Evolutionary conservation across 441 rosid species (phyloP), one percentile per base, ranked within the genome.

Genomic region (Populus hybrid): DNA sequence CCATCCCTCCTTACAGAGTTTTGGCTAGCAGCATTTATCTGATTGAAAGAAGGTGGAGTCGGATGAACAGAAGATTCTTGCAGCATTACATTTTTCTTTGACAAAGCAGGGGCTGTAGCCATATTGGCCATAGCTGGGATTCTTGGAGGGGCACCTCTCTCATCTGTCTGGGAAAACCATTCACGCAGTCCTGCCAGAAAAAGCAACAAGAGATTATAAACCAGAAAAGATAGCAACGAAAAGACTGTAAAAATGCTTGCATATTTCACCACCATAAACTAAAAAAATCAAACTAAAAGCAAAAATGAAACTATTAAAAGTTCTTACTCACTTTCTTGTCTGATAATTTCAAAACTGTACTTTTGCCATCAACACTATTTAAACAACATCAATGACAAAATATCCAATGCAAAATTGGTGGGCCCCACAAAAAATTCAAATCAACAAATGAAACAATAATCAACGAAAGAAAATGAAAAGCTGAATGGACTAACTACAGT

Each of bases 41-140:
- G 97, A 82, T 95, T 94, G 76, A 86, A 83, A 74, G 32, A 30
- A 30, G 86, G 21, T 54, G 21, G 81, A 72, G 86, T 84, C 80
- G 89, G 79, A 75, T 86, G 87, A 78, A 78, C 82, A 73, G 82
- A 86, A 76, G 87, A 86, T 30, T 83, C 92, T 54, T 84, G 83
- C 79, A 81, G 76, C 81, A 87, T 97, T 82, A 75, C 84, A 77
- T 75, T 82, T 83, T 85, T 92, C 82, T 84, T 86, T 57, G 89
- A 82, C 69, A 93, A 83, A 82, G 79, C 79, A 76, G 98, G 88
- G 72, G 97, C 84, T 67, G 98, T 88, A 64, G 97, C 88, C 98
- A 97, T 93, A 83, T 93, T 97, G 83, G 92, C 97, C 99, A 97
- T 97, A 81, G 88, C 97, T 35, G 99, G 99, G 61, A 97, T 97